Percentiles rank a stretch among this genome's conserved stretches.
Conservation (phyloP, 306 rosid genomes). For the Inga leiocalycina region DNA sequence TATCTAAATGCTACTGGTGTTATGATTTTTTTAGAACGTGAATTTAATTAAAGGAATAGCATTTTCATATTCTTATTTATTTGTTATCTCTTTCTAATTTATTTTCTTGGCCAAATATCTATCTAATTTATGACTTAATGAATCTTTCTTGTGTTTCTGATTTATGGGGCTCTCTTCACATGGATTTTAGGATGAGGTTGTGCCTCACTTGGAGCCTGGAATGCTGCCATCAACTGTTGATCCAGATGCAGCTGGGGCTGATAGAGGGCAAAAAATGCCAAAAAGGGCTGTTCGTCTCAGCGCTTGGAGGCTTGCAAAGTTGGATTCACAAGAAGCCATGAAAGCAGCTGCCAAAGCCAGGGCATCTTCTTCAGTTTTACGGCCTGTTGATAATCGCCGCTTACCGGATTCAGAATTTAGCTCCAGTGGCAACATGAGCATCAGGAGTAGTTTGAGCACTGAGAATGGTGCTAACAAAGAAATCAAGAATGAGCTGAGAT, state of each 20-base stretch:
- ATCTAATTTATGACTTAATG: not conserved
- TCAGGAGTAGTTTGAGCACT: constrained; percentile 86
- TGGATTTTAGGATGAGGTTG: constrained; percentile 82
- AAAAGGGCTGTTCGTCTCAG: constrained; percentile 85
- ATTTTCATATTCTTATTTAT: not conserved
- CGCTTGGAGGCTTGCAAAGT: constrained; percentile 96
- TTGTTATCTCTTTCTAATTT: not conserved
- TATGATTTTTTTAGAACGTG: not conserved
- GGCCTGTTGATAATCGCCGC: constrained; percentile 73
- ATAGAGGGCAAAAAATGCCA: constrained; percentile 67
- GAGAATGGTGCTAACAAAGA: constrained; percentile 76
- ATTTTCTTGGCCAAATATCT: no score
- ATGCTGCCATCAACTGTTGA: constrained; percentile 95
- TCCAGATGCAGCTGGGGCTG: constrained; percentile 92
- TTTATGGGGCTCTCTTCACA: constrained; percentile 34
- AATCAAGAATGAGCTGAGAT: constrained; percentile 60
- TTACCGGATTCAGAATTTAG: constrained; percentile 67
- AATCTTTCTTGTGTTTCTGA: not conserved
- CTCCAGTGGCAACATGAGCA: constrained; percentile 88
- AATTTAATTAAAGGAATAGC: not conserved
- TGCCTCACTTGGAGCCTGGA: constrained; percentile 99
- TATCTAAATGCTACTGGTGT: not conserved
- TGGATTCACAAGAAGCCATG: constrained; percentile 83
- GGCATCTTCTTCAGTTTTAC: constrained; percentile 94
- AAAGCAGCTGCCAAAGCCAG: constrained; percentile 96